A percentile compares a stretch with the other conserved stretches of the same genome.
These are phyloP conservation scores for Claviceps fusiformis DNA, from an alignment of 2,329 filamentous ascomycete genomes.

Conservation along the genomic window DNA sequence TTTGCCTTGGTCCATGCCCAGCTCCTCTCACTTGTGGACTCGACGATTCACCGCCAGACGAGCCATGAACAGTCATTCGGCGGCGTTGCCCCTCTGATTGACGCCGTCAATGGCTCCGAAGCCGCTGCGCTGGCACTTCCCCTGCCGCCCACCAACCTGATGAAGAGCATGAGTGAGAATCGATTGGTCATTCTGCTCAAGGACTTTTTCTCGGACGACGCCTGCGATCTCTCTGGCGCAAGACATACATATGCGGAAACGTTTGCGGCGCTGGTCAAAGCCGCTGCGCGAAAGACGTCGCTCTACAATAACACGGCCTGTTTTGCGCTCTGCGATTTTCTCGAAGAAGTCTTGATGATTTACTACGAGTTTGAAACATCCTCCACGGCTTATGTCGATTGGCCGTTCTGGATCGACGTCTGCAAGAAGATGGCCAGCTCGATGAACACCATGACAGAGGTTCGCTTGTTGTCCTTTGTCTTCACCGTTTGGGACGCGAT, in stretches of 20 bases:
- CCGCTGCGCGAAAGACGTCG: conserved; percentile 61
- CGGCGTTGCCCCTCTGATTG: conserved; percentile 29
- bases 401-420: conserved; percentile 75
- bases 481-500: conserved; percentile 70
- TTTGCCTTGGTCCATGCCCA: conserved; percentile 74
- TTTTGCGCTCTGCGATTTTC: conserved; percentile 80
- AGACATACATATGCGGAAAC: conserved; percentile 63
- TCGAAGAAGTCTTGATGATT: conserved; percentile 67
- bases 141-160: conserved; percentile 51
- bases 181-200: conserved; percentile 69
- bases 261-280: conserved; percentile 61
- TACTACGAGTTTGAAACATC: conserved; percentile 33
- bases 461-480: conserved; percentile 69
- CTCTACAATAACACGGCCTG: conserved; percentile 72
- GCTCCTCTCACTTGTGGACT: conserved; percentile 64
- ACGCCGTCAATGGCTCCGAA: conserved; percentile 42
- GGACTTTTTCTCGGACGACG: conserved; percentile 52
- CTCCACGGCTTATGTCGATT: conserved; percentile 48
- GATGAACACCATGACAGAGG: conserved; percentile 80
- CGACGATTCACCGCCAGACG: conserved; percentile 67
- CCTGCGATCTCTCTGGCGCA: conserved; percentile 24
- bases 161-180: conserved; percentile 79
- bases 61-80: conserved; percentile 31
- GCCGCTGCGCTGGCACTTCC: conserved; percentile 50
- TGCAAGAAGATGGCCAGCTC: conserved; percentile 68